Base-by-base conservation (phyloP, 148 eudicot genomes). In the Spergularia marina region DNA sequence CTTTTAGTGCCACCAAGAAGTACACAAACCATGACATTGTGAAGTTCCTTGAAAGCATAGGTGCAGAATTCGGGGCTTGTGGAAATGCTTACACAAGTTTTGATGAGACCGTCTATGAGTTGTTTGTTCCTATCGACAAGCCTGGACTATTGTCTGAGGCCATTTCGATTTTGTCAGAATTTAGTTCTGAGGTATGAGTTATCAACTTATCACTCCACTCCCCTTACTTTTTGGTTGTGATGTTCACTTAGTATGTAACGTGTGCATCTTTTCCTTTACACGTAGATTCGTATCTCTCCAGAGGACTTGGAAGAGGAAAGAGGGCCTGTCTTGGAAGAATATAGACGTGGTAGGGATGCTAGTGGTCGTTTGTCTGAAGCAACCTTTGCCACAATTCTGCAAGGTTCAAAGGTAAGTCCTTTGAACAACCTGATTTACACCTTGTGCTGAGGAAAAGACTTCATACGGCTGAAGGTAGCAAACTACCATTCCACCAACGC, bases 61-160 rank as follows among this genome's bases (percentile, higher is more conserved):
- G 98, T 76, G 98, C 96, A 61, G 98, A 89, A 76, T 93, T 93
- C 81, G 97, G 97, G 71, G 91, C 94, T 74, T 92, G 97, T 80
- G 92, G 90, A 78, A 92, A 92, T 86, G 97, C 97, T 30, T 83
- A 87, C 58, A 90, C 97, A 47, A 90, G 92, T 70, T 84, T 85
- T 76, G 97, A 92, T 84, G 97, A 92, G 80, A 90, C 97, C 63
- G 85, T 92, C 25, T 92, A 90, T 64, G 95, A 90, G 90, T 76
- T 90, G 61, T 90, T 90, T 84, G 91, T 92, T 83, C 97, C 97
- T 39, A 86, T 92, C 70, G 97, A 90, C 87, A 90, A 92, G 71
- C 97, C 97, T 79, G 92, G 85, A 75, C 70, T 92, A 57, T 81
- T 92, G 72, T 88, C 97, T 65, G 90, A 92, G 86, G 94, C 97